Evolutionary conservation across 192 early-diverging fungal species (phyloP).

Genomic region (Allomyces macrogynus): DNA sequence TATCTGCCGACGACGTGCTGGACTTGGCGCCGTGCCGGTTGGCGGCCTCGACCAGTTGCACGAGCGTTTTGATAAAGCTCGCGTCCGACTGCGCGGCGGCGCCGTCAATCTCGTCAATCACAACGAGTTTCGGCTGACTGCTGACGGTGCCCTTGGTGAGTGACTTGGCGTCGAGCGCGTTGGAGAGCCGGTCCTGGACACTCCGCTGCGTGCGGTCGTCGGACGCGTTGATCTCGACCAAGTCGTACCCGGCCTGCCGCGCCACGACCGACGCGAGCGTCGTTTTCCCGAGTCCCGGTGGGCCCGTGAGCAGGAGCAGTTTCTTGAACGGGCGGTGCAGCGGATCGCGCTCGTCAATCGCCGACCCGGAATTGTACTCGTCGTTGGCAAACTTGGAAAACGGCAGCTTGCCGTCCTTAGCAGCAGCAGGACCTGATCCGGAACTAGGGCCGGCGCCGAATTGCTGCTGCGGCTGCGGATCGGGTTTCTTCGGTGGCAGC

Average conservation of each 20-base stretch:
- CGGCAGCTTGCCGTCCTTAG: not conserved
- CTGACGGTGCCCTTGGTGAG: conserved; percentile 39
- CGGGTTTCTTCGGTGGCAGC: conserved; percentile 6
- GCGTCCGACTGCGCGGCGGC: conserved; percentile 47
- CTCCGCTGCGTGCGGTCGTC: conserved; percentile 76
- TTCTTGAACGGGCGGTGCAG: conserved; percentile 19
- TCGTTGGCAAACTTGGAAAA: not conserved
- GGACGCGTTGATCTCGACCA: conserved; percentile 89
- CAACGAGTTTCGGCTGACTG: conserved; percentile 54
- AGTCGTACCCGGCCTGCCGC: conserved; percentile 70
- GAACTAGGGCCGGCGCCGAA: not conserved
- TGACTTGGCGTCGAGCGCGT: conserved; percentile 55
- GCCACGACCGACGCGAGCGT: conserved; percentile 88
- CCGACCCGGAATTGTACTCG: not conserved
- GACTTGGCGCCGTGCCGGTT: too few species aligned
- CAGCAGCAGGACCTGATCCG: not conserved
- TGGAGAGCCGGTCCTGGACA: conserved; percentile 35
- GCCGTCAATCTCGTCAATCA: conserved; percentile 96
- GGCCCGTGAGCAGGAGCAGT: conserved; percentile 61
- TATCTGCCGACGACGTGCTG: too few species aligned
- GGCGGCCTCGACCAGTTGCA: conserved; percentile 25
- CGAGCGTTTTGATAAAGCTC: conserved; percentile 65
- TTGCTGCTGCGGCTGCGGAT: not conserved
- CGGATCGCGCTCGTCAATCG: conserved; percentile 7
- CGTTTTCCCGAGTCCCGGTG: conserved; percentile 90